Base-by-base conservation (phyloP, 768 basidiomycete genomes). In the Suillus sp. region DNA sequence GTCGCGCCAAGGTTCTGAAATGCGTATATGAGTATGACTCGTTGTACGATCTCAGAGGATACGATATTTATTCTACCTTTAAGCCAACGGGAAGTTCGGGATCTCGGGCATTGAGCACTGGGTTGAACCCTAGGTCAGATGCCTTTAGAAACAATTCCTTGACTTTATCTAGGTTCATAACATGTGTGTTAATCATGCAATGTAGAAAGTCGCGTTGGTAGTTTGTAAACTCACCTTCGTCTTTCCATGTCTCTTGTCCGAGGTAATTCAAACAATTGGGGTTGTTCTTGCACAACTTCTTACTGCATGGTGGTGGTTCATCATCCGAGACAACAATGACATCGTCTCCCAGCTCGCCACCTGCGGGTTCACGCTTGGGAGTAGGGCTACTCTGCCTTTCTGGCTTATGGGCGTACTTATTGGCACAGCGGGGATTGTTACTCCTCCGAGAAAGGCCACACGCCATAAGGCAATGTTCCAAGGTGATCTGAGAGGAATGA, bases 1-100 rank as follows among this genome's bases (percentile, higher is more conserved):
- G 96, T 98, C 20, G 96, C 96, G 4, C 96, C 96, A 22, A 99
- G 85, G 73, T 99, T 98, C 94, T 95, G 69, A 37, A 37, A 65
- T 37, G 25, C 51, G 55, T 55, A 50, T 43, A 38, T 47, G 35
- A 68, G 50, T 61, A 51, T 45, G 54, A 42, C 48, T 50, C 48
- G 53, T 60, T 45, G 30, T 54, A 45, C 27, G 40, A 61, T 37
- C 40, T 42, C 57, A 53, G 20, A 61, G 63, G 30, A 18, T 14
- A 32, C 25, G 14, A 1, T 48, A 38, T 62, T 40, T 32, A 25
- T 54, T 45, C 20, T 70, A 91, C 94, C 81, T 84, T 91, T 65
- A 96, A 77, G 27, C 93, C 93, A 13, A 93, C 87, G 13, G 94
- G 93, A 38, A 82, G 69, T 61, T 82, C 81, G 30, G 78, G 77